These are phyloP conservation scores for Monosporascus ibericus DNA, from an alignment of 2,329 filamentous ascomycete genomes.

Conservation along the genomic window DNA sequence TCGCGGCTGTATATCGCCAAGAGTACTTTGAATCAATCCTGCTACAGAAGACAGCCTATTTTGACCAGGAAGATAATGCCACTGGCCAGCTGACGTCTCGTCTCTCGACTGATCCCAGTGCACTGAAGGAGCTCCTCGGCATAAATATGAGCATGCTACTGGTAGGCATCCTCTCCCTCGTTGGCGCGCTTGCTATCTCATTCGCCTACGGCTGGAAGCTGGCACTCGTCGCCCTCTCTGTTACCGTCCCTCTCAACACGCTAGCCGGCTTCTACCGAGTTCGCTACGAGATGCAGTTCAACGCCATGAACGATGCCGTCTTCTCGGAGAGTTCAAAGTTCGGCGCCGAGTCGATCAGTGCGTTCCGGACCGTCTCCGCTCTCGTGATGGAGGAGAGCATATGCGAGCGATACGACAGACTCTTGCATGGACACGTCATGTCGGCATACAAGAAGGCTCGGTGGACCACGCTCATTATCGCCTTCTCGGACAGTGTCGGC, in stretches of 20 bases:
- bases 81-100: slow-evolving; percentile 50
- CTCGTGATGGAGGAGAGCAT: slow-evolving; percentile 64
- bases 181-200: slow-evolving; percentile 56
- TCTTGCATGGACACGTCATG: slow-evolving; percentile 51
- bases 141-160: slow-evolving; percentile 53
- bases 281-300: slow-evolving; percentile 54
- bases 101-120: slow-evolving; percentile 44
- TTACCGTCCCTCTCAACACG: slow-evolving; percentile 44
- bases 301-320: slow-evolving; percentile 57
- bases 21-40: slow-evolving; percentile 31
- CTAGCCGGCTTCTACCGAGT: slow-evolving; percentile 40
- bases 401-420: slow-evolving; percentile 47
- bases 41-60: slow-evolving; percentile 48
- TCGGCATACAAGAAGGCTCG: slow-evolving; percentile 53
- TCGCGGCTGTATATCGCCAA: slow-evolving; percentile 23
- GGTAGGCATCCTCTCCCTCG: slow-evolving; percentile 55
- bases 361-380: slow-evolving; percentile 62
- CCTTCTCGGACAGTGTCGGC: slow-evolving; percentile 58
- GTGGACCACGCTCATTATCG: slow-evolving; percentile 56
- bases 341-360: slow-evolving; percentile 63
- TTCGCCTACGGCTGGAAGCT: slow-evolving; percentile 71
- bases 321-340: slow-evolving; percentile 66
- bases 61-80: slow-evolving; percentile 50
- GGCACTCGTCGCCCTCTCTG: slow-evolving; percentile 55
- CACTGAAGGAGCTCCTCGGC: slow-evolving; percentile 53